A percentile compares a stretch with the other conserved stretches of the same genome.
Evolutionary conservation across 1,284 basidiomycete species (phyloP).

Genomic region (Vanrija pseudolonga): DNA sequence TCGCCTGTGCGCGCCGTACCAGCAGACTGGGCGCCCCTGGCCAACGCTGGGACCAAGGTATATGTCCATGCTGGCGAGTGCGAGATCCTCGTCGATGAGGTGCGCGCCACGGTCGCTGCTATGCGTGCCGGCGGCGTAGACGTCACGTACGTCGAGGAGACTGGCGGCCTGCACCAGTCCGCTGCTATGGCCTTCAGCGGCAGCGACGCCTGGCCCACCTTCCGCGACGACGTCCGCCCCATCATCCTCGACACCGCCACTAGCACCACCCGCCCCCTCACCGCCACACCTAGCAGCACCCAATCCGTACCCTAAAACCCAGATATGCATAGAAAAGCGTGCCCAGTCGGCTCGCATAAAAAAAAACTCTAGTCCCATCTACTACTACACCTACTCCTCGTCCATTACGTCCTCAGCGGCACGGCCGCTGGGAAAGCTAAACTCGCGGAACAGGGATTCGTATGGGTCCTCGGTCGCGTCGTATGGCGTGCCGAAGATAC

Average conservation of each 20-base stretch:
- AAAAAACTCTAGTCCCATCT: too few species aligned
- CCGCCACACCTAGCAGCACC: too few species aligned
- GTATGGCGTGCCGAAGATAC: conserved; percentile 45
- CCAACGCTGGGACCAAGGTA: neutral
- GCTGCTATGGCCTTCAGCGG: neutral
- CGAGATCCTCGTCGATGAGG: conserved; percentile 14
- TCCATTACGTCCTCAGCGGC: too few species aligned
- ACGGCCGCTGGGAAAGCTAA: conserved; percentile 24
- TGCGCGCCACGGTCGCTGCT: conserved; percentile 4
- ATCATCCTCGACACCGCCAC: too few species aligned
- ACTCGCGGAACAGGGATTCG: conserved; percentile 41
- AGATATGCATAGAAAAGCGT: too few species aligned
- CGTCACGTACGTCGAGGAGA: conserved; percentile 5
- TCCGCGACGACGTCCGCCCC: neutral
- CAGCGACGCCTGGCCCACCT: neutral
- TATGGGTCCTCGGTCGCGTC: conserved; percentile 41
- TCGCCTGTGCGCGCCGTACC: neutral
- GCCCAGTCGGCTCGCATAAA: too few species aligned
- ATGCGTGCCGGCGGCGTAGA: conserved; percentile 9
- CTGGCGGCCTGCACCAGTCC: too few species aligned
- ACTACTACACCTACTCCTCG: too few species aligned
- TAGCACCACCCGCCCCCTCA: too few species aligned
- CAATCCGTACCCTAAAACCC: too few species aligned
- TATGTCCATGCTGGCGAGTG: conserved; percentile 9
- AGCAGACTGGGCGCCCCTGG: conserved; percentile 4